These are phyloP conservation scores for Talaromyces atroroseus DNA, from an alignment of 2,329 filamentous ascomycete species.

Conservation along the genomic window DNA sequence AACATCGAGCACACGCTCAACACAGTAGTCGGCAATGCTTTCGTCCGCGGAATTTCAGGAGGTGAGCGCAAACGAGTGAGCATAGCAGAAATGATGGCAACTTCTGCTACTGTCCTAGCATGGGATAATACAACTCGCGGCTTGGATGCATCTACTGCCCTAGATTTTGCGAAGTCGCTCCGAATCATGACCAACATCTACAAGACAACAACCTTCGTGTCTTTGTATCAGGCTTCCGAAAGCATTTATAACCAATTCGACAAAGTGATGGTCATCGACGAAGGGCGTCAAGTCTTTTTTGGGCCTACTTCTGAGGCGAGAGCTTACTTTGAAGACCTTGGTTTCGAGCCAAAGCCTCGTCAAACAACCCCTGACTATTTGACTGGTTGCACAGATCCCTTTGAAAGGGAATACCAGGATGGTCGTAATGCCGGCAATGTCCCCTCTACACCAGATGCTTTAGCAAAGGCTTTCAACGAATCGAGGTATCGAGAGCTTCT, in stretches of 20 bases:
- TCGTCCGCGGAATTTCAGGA: constrained; percentile 73
- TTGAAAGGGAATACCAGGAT: constrained; percentile 68
- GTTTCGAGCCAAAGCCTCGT: constrained; percentile 67
- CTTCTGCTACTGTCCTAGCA: constrained; percentile 63
- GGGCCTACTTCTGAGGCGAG: constrained; percentile 63
- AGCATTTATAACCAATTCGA: constrained; percentile 75
- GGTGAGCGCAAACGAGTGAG: constrained; percentile 75
- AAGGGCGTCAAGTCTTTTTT: constrained; percentile 70
- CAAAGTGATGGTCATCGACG: constrained; percentile 77
- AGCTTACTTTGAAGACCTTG: constrained; percentile 69
- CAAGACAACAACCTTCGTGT: constrained; percentile 77
- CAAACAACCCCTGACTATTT: constrained; percentile 79
- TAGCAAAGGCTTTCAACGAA: constrained; percentile 64
- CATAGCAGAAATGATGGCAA: constrained; percentile 78
- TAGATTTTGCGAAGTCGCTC: constrained; percentile 64
- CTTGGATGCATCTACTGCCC: constrained; percentile 62
- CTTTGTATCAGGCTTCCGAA: constrained; percentile 79
- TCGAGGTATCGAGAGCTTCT: constrained; percentile 56
- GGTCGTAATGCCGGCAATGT: constrained; percentile 62
- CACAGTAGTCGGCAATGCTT: constrained; percentile 78
- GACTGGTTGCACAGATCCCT: constrained; percentile 77
- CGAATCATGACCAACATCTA: constrained; percentile 79
- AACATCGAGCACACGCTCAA: constrained; percentile 84
- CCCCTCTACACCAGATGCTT: constrained; percentile 61
- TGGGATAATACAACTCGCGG: constrained; percentile 73